A percentile compares a stretch with the other conserved stretches of the same genome.
Conservation (phyloP, 2,329 filamentous ascomycete species). For the Penicillium palitans region DNA sequence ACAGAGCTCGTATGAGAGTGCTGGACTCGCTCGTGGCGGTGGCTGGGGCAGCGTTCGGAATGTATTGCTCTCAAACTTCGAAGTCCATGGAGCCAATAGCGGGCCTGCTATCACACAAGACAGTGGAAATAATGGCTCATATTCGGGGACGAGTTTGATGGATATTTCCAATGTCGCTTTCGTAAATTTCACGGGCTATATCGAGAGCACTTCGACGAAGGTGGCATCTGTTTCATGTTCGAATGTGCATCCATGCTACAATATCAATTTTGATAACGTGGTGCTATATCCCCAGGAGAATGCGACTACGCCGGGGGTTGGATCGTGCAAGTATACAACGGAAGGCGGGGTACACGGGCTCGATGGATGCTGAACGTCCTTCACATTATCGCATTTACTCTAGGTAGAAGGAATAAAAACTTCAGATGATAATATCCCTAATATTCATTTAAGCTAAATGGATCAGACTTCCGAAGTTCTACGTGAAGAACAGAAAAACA, state of each 20-base stretch:
- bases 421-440: too few relatives aligned
- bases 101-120: constrained; percentile 51
- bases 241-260: constrained; percentile 52
- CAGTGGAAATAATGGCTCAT: constrained; percentile 53
- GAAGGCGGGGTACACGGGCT: constrained; percentile 43
- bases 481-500: not conserved
- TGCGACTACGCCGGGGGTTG: constrained; percentile 33
- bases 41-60: constrained; percentile 57
- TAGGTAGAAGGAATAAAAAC: too few relatives aligned
- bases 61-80: constrained; percentile 54
- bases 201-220: constrained; percentile 34
- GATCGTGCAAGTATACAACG: constrained; percentile 40
- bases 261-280: constrained; percentile 50
- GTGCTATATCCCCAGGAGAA: constrained; percentile 36
- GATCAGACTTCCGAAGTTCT: not conserved
- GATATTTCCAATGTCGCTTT: constrained; percentile 52
- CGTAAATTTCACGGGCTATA: constrained; percentile 54
- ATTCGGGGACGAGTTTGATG: constrained; percentile 53
- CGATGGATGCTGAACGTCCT: not conserved
- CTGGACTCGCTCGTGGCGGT: constrained; percentile 50
- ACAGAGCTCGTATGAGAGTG: constrained; percentile 53
- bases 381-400: too few relatives aligned
- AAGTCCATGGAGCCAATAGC: constrained; percentile 46
- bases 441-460: not conserved
- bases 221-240: constrained; percentile 46